These are phyloP conservation scores for Fonsecaea nubica DNA, from an alignment of 2,329 filamentous ascomycete species.

Conservation along the genomic window DNA sequence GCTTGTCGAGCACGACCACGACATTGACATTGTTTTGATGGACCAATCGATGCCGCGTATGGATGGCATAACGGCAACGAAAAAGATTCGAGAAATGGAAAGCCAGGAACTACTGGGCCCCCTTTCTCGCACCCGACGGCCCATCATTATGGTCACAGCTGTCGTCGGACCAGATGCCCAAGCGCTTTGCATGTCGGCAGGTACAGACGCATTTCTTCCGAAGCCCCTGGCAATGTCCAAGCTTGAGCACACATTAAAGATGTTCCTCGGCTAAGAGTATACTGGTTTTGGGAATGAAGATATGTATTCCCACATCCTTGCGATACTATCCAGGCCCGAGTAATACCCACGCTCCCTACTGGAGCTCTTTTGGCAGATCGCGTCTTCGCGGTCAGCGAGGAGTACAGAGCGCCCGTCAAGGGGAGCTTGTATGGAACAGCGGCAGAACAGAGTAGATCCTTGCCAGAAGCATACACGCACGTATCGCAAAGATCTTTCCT, in stretches of 20 bases:
- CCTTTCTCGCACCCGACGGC: slow-evolving; percentile 33
- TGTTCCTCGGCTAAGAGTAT: slow-evolving; percentile 22
- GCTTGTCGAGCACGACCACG: slow-evolving; percentile 39
- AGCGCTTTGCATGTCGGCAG: slow-evolving; percentile 41
- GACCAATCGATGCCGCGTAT: slow-evolving; percentile 46
- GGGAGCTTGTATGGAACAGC: neutral
- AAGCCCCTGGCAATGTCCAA: slow-evolving; percentile 41
- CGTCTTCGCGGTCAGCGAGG: neutral
- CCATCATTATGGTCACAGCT: slow-evolving; percentile 45
- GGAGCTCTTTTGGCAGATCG: neutral
- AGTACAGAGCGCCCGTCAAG: neutral
- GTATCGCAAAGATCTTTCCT: neutral
- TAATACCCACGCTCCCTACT: neutral
- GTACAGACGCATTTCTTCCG: slow-evolving; percentile 44
- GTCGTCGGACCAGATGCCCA: slow-evolving; percentile 42
- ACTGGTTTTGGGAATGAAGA: neutral
- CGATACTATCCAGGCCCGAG: neutral
- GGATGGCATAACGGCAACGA: slow-evolving; percentile 44
- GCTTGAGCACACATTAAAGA: slow-evolving; percentile 32
- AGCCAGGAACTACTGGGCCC: slow-evolving; percentile 39
- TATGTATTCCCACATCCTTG: neutral
- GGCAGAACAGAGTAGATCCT: neutral
- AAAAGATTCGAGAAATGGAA: slow-evolving; percentile 44
- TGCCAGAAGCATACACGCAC: neutral
- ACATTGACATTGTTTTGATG: slow-evolving; percentile 44